These are phyloP conservation scores for Eremochloa ophiuroides DNA, from an alignment of 176 grass and related monocot genomes.

Conservation along the genomic window DNA sequence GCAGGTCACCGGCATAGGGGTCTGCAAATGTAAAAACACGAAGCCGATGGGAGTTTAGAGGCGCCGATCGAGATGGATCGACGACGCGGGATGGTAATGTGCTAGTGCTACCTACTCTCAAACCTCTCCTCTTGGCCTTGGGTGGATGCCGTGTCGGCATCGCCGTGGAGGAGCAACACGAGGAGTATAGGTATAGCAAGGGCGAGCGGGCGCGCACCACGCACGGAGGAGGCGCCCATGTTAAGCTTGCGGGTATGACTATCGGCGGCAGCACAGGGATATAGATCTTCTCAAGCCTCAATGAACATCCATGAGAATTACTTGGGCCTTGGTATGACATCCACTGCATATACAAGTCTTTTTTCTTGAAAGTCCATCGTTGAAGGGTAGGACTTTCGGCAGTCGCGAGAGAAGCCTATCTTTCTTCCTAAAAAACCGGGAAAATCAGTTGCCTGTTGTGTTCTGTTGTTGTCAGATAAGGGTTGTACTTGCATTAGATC, in stretches of 20 bases:
- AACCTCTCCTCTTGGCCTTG: neutral
- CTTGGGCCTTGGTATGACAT: neutral
- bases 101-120: neutral
- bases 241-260: neutral
- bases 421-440: too few species aligned
- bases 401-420: too few species aligned
- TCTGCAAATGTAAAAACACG: neutral
- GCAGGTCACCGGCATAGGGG: neutral
- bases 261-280: neutral
- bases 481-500: too few species aligned
- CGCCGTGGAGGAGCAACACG: neutral
- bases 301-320: neutral
- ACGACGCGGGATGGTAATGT: neutral
- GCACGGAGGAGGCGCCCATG: neutral
- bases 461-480: too few species aligned
- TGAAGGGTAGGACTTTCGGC: too few species aligned
- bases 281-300: too few species aligned
- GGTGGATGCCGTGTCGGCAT: neutral
- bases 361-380: neutral
- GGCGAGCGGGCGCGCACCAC: neutral
- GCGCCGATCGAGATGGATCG: neutral
- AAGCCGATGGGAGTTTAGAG: neutral
- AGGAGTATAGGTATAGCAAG: neutral
- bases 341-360: neutral
- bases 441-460: too few species aligned